phyloP scores from a whole-genome alignment of 2,329 filamentous ascomycete species.

The Polytolypa hystricis region DNA sequence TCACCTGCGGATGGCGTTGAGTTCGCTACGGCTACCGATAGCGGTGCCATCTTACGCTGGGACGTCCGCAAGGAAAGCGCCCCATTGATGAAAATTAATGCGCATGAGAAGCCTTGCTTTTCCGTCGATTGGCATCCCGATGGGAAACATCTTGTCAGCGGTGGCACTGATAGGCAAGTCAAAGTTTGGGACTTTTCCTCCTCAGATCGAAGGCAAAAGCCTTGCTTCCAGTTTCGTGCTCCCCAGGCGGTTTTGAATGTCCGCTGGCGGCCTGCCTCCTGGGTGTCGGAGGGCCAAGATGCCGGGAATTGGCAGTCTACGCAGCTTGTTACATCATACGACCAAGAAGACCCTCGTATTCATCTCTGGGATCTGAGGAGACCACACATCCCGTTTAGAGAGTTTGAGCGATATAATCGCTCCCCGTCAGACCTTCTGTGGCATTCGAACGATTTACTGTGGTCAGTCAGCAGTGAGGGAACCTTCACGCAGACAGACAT shows the following conservation, averaged over 20 bases:
- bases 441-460: constrained; percentile 53
- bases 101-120: constrained; percentile 50
- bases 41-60: constrained; percentile 53
- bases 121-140: constrained; percentile 58
- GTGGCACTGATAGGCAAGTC: constrained; percentile 50
- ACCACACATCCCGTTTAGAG: constrained; percentile 50
- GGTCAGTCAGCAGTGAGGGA: constrained; percentile 52
- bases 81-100: constrained; percentile 49
- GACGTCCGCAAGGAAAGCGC: constrained; percentile 48
- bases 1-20: constrained; percentile 51
- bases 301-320: constrained; percentile 48
- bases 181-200: constrained; percentile 54
- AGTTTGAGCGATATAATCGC: constrained; percentile 45
- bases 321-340: constrained; percentile 52
- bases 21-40: constrained; percentile 55
- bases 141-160: constrained; percentile 52
- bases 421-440: constrained; percentile 50
- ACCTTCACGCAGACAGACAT: constrained; percentile 53
- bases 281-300: constrained; percentile 41
- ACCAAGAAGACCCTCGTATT: constrained; percentile 48
- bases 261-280: constrained; percentile 51
- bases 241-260: constrained; percentile 53
- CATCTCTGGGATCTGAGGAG: constrained; percentile 56
- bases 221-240: constrained; percentile 46
- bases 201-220: constrained; percentile 47